Conservation (phyloP, 768 basidiomycete genomes). For the Lentinula lateritia region DNA sequence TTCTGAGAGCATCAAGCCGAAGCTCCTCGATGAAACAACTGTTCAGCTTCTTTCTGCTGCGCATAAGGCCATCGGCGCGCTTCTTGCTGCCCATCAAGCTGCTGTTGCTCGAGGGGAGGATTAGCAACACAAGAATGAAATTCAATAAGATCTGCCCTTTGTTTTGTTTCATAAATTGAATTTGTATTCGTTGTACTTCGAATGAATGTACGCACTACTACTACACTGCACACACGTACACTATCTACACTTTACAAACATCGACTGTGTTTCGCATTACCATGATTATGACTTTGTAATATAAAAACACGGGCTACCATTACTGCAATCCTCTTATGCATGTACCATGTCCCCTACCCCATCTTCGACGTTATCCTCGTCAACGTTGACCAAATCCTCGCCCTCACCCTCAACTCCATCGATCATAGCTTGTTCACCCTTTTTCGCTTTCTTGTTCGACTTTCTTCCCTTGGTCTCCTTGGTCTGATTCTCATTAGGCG, state of each 20-base stretch:
- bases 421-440: not conserved
- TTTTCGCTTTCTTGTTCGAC: slow-evolving; percentile 28
- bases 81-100: not conserved
- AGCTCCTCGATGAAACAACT: not conserved
- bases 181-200: too few species aligned
- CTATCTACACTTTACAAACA: too few species aligned
- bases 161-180: too few species aligned
- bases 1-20: not conserved
- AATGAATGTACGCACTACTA: too few species aligned
- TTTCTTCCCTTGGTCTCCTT: slow-evolving; percentile 42
- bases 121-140: not conserved
- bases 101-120: not conserved
- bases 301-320: too few species aligned
- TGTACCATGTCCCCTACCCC: not conserved
- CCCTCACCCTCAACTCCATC: not conserved
- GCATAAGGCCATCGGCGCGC: not conserved
- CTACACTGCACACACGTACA: too few species aligned
- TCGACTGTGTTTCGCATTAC: too few species aligned
- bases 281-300: too few species aligned
- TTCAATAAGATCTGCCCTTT: too few species aligned
- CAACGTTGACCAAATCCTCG: not conserved
- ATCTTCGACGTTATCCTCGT: not conserved
- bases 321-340: not conserved
- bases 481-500: slow-evolving; percentile 33
- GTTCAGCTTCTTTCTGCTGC: not conserved